phyloP scores from a whole-genome alignment of 345 rosid genomes.

The Cardamine chenopodiifolia region DNA sequence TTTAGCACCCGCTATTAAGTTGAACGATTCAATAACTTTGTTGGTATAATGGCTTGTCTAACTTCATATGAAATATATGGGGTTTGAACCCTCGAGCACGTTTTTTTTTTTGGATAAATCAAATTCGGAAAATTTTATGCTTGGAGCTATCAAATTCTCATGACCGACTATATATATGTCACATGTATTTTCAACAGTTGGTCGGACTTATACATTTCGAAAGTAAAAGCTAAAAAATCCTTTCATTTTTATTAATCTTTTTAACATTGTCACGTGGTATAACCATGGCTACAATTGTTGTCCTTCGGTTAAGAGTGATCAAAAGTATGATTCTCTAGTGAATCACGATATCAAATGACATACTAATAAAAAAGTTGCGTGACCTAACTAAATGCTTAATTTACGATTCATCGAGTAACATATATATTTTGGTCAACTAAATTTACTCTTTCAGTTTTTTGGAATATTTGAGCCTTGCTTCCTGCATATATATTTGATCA shows the following conservation, averaged over 20 bases:
- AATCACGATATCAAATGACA: conserved; percentile 1
- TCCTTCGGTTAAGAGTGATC: not conserved
- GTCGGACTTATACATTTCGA: not conserved
- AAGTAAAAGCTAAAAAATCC: not conserved
- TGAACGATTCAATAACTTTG: too few species aligned
- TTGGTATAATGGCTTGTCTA: too few species aligned
- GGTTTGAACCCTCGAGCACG: too few species aligned
- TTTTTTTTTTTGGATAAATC: too few species aligned
- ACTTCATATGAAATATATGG: too few species aligned
- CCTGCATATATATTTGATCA: not conserved
- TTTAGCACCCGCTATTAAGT: too few species aligned
- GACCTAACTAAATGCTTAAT: not conserved
- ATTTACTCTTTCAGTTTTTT: not conserved
- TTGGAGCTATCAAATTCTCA: too few species aligned
- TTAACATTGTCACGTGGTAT: not conserved
- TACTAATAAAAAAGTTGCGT: not conserved
- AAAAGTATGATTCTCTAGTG: not conserved
- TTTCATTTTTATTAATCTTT: not conserved
- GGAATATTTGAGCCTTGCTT: not conserved
- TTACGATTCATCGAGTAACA: not conserved
- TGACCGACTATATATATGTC: too few species aligned
- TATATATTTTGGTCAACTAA: not conserved
- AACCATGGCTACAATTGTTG: not conserved
- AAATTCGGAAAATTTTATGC: too few species aligned
- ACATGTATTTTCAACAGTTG: not conserved